These are phyloP conservation scores for Ustilago crameri DNA, from an alignment of 1,284 basidiomycete species.

Conservation along the genomic window DNA sequence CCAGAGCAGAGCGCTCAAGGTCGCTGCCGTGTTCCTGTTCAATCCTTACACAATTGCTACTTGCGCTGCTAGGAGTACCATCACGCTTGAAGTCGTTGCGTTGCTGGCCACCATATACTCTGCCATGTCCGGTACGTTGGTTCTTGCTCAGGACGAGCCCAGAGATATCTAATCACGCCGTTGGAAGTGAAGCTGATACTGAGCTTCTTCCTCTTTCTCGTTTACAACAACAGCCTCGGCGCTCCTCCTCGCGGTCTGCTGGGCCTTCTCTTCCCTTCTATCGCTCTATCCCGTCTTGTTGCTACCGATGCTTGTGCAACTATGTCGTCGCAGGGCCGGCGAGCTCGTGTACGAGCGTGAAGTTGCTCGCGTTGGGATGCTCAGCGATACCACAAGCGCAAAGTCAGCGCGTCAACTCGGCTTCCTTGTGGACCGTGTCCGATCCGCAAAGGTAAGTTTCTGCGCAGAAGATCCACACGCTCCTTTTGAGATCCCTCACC, in stretches of 20 bases:
- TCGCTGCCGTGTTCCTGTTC: constrained; percentile 74
- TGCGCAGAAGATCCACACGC: background rate
- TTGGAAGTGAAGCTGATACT: background rate
- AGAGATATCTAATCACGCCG: background rate
- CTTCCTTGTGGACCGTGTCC: constrained; percentile 60
- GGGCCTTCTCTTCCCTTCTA: constrained; percentile 33
- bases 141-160: background rate
- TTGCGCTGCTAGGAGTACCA: constrained; percentile 81
- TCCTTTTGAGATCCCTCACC: constrained; percentile 2
- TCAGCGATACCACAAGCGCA: constrained; percentile 24
- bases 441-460: constrained; percentile 28
- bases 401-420: constrained; percentile 34
- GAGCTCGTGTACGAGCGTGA: constrained; percentile 70
- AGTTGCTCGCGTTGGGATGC: constrained; percentile 17
- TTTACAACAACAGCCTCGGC: constrained; percentile 17
- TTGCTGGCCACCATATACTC: constrained; percentile 78
- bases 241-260: constrained; percentile 18
- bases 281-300: constrained; percentile 75
- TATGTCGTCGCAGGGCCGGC: constrained; percentile 66
- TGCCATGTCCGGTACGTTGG: constrained; percentile 76
- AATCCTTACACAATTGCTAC: constrained; percentile 88
- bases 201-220: background rate
- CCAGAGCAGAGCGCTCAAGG: constrained; percentile 36
- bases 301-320: constrained; percentile 76
- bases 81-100: constrained; percentile 80